Conservation (phyloP, 169 alveolate genomes). For the Babesia divergens region DNA sequence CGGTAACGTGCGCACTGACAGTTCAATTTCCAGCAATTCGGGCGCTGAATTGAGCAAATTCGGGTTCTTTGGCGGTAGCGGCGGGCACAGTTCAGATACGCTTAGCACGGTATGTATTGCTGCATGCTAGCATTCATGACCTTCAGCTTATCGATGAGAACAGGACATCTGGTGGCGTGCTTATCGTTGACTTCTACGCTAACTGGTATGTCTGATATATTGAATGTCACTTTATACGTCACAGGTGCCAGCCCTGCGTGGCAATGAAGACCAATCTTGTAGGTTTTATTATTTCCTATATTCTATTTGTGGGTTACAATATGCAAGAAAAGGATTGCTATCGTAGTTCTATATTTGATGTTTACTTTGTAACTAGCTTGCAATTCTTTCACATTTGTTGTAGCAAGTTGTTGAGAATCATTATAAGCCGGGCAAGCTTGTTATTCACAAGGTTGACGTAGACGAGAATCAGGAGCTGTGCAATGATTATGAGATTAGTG, state of each 20-base stretch:
- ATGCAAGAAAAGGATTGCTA: neutral
- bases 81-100: neutral
- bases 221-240: neutral
- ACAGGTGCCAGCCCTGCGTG: conserved; percentile 60
- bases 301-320: neutral
- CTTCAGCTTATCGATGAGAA: conserved; percentile 51
- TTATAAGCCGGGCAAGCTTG: conserved; percentile 25
- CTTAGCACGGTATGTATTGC: conserved; percentile 13
- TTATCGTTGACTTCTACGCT: conserved; percentile 62
- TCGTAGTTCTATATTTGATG: neutral
- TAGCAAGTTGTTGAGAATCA: conserved; percentile 13
- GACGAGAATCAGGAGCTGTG: conserved; percentile 26
- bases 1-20: neutral
- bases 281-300: neutral
- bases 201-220: conserved; percentile 23
- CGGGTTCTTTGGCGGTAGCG: conserved; percentile 13
- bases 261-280: conserved; percentile 20
- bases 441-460: conserved; percentile 34
- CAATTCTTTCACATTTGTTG: neutral
- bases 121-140: neutral
- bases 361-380: neutral
- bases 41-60: neutral
- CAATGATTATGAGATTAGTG: conserved; percentile 17
- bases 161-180: conserved; percentile 46
- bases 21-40: neutral